These are phyloP conservation scores for Litsea cubeba DNA, from an alignment of 164 flowering plant genomes.

Conservation along the genomic window DNA sequence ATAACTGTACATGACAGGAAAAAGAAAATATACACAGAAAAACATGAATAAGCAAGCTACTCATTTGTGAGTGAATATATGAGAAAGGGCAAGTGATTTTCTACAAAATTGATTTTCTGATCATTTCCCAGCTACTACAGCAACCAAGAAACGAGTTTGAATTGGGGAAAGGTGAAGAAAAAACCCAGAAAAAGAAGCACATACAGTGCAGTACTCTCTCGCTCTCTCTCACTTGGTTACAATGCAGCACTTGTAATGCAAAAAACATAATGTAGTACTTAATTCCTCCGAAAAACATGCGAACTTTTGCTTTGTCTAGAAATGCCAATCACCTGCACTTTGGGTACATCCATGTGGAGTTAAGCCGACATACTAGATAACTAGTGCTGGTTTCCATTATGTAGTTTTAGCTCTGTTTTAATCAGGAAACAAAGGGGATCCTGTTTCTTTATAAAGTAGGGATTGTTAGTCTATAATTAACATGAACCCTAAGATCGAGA, in stretches of 20 bases:
- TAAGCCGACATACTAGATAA: not conserved
- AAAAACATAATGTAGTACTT: too few species aligned
- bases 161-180: not conserved
- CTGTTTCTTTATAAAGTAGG: not conserved
- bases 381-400: not conserved
- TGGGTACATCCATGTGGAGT: not conserved
- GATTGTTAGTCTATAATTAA: too few species aligned
- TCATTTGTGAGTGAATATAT: not conserved
- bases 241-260: too few species aligned
- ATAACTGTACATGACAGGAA: constrained; percentile 24
- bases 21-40: not conserved
- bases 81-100: not conserved
- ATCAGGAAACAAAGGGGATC: not conserved
- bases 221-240: too few species aligned
- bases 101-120: too few species aligned
- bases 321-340: not conserved
- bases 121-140: not conserved
- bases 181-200: not conserved
- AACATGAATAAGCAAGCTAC: not conserved
- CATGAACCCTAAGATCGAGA: too few species aligned
- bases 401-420: not conserved
- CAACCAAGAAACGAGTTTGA: not conserved
- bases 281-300: too few species aligned
- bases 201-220: not conserved
- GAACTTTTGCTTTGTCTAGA: not conserved